phyloP scores from a whole-genome alignment of 768 basidiomycete species.

The Leccinum rimulosum region DNA sequence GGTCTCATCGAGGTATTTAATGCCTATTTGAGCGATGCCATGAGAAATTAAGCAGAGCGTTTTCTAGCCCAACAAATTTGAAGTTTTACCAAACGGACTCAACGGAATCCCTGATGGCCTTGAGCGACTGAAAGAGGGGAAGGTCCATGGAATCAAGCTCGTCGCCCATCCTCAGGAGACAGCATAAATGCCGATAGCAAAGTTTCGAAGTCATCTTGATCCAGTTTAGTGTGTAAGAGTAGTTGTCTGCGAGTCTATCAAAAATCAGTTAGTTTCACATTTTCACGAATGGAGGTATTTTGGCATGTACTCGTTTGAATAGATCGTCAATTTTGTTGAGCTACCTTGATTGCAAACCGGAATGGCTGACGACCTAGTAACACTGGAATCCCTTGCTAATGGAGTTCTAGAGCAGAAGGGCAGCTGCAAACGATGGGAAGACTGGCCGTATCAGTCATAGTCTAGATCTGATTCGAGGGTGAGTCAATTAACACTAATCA shows the following conservation, averaged over 20 bases:
- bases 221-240: constrained; percentile 18
- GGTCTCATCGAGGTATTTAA: constrained; percentile 26
- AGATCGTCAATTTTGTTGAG: background rate
- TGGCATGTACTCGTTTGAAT: constrained; percentile 8
- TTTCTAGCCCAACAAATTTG: constrained; percentile 37
- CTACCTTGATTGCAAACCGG: background rate
- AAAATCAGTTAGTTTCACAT: constrained; percentile 1
- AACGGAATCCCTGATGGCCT: constrained; percentile 37
- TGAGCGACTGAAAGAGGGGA: constrained; percentile 32
- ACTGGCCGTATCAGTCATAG: background rate
- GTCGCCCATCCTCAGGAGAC: constrained; percentile 42
- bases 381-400: background rate
- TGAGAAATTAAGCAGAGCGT: background rate
- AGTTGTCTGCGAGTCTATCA: background rate
- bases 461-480: constrained; percentile 9
- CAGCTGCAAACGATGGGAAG: background rate
- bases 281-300: background rate
- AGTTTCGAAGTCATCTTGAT: background rate
- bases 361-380: background rate
- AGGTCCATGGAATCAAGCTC: constrained; percentile 45
- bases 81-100: constrained; percentile 43
- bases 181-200: constrained; percentile 6
- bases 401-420: background rate
- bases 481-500: background rate
- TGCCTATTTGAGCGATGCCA: background rate